These are phyloP conservation scores for Eugenia klotzschiana DNA, from an alignment of 441 rosid species.

Conservation along the genomic window DNA sequence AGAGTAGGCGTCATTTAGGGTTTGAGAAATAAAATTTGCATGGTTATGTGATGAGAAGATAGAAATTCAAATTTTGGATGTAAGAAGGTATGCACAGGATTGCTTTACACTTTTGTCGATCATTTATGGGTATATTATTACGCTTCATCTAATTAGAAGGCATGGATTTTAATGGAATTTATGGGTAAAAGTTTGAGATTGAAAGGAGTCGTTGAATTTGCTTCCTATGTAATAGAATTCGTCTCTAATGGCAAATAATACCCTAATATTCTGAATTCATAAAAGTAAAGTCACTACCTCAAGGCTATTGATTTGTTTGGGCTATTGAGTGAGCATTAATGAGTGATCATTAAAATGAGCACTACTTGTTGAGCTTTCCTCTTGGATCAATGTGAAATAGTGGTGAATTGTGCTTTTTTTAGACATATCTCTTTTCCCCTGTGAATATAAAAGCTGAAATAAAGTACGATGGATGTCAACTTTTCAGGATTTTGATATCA, in stretches of 20 bases:
- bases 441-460: not conserved
- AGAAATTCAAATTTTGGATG: not conserved
- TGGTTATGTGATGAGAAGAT: not conserved
- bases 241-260: not conserved
- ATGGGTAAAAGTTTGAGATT: not conserved
- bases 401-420: not conserved
- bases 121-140: not conserved
- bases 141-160: not conserved
- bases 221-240: not conserved
- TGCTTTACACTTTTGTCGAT: not conserved
- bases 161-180: not conserved
- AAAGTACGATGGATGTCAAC: not conserved
- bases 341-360: not conserved
- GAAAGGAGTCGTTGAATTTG: not conserved
- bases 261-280: not conserved
- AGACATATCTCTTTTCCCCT: not conserved
- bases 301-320: not conserved
- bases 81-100: not conserved
- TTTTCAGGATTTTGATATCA: not conserved
- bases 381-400: not conserved
- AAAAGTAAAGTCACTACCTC: not conserved
- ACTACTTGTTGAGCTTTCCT: not conserved
- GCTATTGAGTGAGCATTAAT: not conserved
- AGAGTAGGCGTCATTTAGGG: not conserved
- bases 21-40: not conserved